Conservation (phyloP, 2,329 filamentous ascomycete genomes). For the Xylariaceae sp. region DNA sequence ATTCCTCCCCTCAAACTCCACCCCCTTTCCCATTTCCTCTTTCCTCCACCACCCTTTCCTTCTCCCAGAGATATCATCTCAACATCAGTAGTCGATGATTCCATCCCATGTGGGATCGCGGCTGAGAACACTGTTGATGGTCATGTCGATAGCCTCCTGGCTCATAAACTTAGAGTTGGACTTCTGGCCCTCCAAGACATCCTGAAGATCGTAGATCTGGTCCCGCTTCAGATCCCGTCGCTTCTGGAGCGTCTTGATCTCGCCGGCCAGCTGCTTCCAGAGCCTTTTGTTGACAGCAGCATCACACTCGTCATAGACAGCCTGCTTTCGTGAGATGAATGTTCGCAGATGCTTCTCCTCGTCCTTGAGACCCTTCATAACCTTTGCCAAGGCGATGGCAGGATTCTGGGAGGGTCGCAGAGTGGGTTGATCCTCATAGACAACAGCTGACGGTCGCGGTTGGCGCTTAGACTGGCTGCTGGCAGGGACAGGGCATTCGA, state of each 20-base stretch:
- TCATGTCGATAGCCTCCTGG: slow-evolving; percentile 58
- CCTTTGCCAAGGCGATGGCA: slow-evolving; percentile 67
- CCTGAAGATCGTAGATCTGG: slow-evolving; percentile 77
- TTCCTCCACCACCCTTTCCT: too few relatives aligned
- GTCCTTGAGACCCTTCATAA: slow-evolving; percentile 76
- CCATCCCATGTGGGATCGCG: slow-evolving; percentile 30
- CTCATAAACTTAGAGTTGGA: slow-evolving; percentile 57
- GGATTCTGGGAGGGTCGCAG: slow-evolving; percentile 65
- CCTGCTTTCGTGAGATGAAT: slow-evolving; percentile 57
- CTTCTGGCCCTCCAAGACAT: slow-evolving; percentile 78
- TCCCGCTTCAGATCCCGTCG: slow-evolving; percentile 68
- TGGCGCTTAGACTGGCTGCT: slow-evolving; percentile 49
- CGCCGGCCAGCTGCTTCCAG: slow-evolving; percentile 54
- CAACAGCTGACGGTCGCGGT: slow-evolving; percentile 14
- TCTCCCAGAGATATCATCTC: neutral
- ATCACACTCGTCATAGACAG: slow-evolving; percentile 61
- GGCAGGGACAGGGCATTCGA: slow-evolving; percentile 60
- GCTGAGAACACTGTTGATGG: slow-evolving; percentile 48
- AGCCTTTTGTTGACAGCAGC: slow-evolving; percentile 59
- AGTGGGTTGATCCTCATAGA: slow-evolving; percentile 50
- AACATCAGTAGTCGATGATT: slow-evolving; percentile 23
- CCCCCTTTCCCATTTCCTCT: too few relatives aligned
- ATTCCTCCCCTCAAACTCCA: too few relatives aligned
- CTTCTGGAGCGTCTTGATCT: slow-evolving; percentile 56
- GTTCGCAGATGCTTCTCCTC: slow-evolving; percentile 73